Evolutionary conservation across 2,329 filamentous ascomycete species (phyloP).

Genomic region (Lasiodiplodia sp.): DNA sequence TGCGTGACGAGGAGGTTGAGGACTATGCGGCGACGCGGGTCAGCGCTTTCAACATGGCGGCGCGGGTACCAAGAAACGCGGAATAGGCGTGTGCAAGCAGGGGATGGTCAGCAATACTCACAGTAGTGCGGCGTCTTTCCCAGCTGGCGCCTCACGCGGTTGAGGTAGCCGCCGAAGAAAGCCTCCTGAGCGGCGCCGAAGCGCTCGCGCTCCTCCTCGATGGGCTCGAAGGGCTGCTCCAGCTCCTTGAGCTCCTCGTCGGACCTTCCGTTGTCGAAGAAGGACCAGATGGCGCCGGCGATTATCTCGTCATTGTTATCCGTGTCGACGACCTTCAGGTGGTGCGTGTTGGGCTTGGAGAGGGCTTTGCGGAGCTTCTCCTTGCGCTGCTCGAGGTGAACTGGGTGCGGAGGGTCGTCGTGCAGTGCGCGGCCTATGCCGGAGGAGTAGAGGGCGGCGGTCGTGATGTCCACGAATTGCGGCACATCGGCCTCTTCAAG

Average conservation of each 20-base stretch:
- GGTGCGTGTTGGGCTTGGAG: slow-evolving; percentile 38
- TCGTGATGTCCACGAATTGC: slow-evolving; percentile 40
- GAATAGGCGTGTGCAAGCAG: too few relatives aligned
- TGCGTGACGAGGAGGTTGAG: slow-evolving; percentile 28
- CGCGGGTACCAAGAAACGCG: neutral
- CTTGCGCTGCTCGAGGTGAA: slow-evolving; percentile 34
- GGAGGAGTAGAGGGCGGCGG: slow-evolving; percentile 38
- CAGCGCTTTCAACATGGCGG: slow-evolving; percentile 35
- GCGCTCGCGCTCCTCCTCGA: slow-evolving; percentile 23
- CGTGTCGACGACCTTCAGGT: slow-evolving; percentile 30
- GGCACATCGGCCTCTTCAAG: slow-evolving; percentile 40
- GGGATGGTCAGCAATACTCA: neutral
- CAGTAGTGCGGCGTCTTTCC: slow-evolving; percentile 29
- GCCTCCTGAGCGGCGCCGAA: neutral
- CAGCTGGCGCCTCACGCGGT: neutral
- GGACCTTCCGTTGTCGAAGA: slow-evolving; percentile 16
- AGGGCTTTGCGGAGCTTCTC: slow-evolving; percentile 40
- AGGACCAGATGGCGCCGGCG: slow-evolving; percentile 27
- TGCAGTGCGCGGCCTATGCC: slow-evolving; percentile 39
- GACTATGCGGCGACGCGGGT: slow-evolving; percentile 35
- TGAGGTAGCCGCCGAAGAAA: slow-evolving; percentile 21
- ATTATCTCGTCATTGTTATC: slow-evolving; percentile 33
- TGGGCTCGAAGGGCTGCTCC: slow-evolving; percentile 23
- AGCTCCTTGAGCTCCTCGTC: slow-evolving; percentile 33
- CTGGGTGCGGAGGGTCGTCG: slow-evolving; percentile 34